Conservation (phyloP, 805 yeast species). For the Zygotorulaspora chibaensis region DNA sequence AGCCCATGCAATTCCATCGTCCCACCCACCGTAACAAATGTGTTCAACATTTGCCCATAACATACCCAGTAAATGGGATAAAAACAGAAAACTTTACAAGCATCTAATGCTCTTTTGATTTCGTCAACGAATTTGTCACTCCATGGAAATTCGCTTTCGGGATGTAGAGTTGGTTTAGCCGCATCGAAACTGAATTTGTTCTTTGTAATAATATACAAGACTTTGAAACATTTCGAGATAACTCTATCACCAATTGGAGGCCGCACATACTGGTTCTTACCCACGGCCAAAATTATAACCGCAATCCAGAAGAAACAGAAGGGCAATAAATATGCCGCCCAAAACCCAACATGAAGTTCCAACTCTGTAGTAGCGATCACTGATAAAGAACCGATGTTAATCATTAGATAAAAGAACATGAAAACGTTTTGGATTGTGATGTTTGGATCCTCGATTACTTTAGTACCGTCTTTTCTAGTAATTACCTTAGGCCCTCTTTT, state of each 20-base stretch:
- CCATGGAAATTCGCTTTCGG: conserved; percentile 52
- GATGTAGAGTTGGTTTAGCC: conserved; percentile 55
- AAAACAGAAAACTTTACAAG: conserved; percentile 69
- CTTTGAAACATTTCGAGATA: conserved; percentile 49
- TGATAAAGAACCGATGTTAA: conserved; percentile 70
- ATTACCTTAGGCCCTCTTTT: conserved; percentile 56
- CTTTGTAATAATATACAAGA: conserved; percentile 41
- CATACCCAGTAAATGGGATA: conserved; percentile 73
- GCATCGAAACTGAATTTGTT: conserved; percentile 48
- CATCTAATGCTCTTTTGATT: conserved; percentile 57
- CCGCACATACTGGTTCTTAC: conserved; percentile 52
- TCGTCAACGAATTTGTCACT: conserved; percentile 69
- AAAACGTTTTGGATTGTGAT: conserved; percentile 69
- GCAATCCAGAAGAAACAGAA: conserved; percentile 64
- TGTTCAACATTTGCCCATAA: conserved; percentile 68
- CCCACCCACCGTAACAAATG: conserved; percentile 71
- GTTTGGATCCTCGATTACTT: conserved; percentile 65
- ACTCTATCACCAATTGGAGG: conserved; percentile 60
- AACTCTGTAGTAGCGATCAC: conserved; percentile 73
- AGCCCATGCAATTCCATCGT: conserved; percentile 69
- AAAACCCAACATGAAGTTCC: conserved; percentile 61
- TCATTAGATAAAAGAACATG: conserved; percentile 71
- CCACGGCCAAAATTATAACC: conserved; percentile 46
- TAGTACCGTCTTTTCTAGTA: conserved; percentile 56
- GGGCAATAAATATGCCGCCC: conserved; percentile 74